Evolutionary conservation across 176 grass and related monocot genomes (phyloP), one percentile per base, ranked within the genome.

Genomic region (Aegilops longissima): DNA sequence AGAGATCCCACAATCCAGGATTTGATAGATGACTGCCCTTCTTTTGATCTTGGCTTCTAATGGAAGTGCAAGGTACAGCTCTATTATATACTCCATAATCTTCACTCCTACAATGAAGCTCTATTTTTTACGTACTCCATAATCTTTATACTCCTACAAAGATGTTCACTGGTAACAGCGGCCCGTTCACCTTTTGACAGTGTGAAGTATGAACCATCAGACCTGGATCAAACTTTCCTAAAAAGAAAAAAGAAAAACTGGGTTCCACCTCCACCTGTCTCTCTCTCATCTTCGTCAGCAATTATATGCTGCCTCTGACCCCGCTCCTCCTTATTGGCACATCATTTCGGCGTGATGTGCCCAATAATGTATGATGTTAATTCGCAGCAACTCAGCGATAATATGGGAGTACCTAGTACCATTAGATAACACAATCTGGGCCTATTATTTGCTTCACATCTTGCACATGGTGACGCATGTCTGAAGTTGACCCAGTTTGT

Each of bases 41-140:
- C 89, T 0, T 91, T 91, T 49, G 89, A 91, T 73, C 89, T 91
- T 80, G 89, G 81, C 81, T 91, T 91, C 81, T 87, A 45, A 61
- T 14, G 36, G 67, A 68, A 87, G 75, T 10, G n/a, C 45, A 68
- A 87, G 85, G 75, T 87, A 83, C 49, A 31, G 9, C 35, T 56
- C 34, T 67, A 35, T 61, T 12, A 54, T 75, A 65, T n/a, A 45
- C 44, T 39, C 38, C 21, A 33, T 24, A 21, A 51, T 82, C 42
- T 75, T 29, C 9, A 29, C 45, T 47, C 12, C 44, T 47, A 9
- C 12, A 29, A 73, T 3, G 11, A 45, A 31, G 9, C 35, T 56
- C 34, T 67, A 35, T 61, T 12, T 64, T 75, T 27, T 27, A 27
- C 27, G 73, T n/a, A 45, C 44, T 39, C 38, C 21, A 33, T 24